Base-by-base conservation (phyloP, 768 basidiomycete genomes). In the Pleurotus eryngii region DNA sequence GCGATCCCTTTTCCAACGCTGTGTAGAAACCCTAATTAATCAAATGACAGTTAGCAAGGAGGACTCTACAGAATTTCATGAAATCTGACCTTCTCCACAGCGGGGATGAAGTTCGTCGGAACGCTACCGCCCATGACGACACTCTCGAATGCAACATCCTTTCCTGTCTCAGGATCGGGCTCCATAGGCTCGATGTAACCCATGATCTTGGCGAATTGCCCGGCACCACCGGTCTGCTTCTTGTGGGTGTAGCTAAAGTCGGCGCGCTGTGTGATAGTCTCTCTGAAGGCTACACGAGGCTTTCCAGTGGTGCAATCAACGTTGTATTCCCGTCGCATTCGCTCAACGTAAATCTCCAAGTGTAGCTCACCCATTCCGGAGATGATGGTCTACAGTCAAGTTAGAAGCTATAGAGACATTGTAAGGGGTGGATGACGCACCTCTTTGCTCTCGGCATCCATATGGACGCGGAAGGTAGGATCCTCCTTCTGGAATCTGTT, bases 291-390 rank as follows among this genome's bases (percentile, higher is more conserved):
- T 47, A 99, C 97, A 18, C 90, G 90, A 11, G 97, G 97, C 71
- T 95, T 95, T 58, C 96, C 96, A 5, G 96, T 98, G 14, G 85
- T 80, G 66, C 94, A 97, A 43, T 92, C 86, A 17, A 94, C 92
- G 56, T 90, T 91, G 73, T 99, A 99, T 73, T 99, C 97, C 53
- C 97, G 90, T 64, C 86, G 88, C 95, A 99, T 98, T 40, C 97
- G 92, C 70, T 99, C 97, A 59, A 98, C 95, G 74, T 99, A 98
- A 67, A 99, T 96, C 67, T 99, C 97, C 20, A 99, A 83, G 69
- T 99, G 97, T 15, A 99, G 84, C 71, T 99, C 97, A 22, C 97
- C 97, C 97, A 99, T 99, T 18, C 97, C 97, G 27, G 95, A 98
- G 62, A 99, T 98, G 71, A 99, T 98, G 14, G 96, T 98, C 92